Conservation (phyloP, 1,284 basidiomycete species). For the Ustilago sp. region DNA sequence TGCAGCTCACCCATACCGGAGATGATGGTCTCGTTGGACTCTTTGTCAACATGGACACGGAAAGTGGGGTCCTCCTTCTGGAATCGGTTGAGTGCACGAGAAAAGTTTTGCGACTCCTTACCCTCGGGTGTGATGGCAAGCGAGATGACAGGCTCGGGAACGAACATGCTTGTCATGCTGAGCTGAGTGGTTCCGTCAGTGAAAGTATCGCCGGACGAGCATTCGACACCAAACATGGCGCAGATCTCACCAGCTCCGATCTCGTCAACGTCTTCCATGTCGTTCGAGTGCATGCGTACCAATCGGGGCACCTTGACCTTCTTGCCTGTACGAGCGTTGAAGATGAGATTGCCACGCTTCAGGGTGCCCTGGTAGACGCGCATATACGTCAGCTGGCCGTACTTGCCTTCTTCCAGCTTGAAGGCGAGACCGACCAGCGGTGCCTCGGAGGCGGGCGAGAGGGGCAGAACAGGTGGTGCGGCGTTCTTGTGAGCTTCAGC, state of each 20-base stretch:
- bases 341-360: conserved; percentile 86
- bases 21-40: conserved; percentile 99
- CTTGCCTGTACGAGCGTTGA: conserved; percentile 94
- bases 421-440: conserved; percentile 95
- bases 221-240: conserved; percentile 99
- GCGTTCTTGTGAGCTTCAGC: conserved; percentile 57
- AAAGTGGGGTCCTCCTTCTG: conserved; percentile 99
- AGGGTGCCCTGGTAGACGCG: conserved; percentile 97
- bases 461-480: conserved; percentile 54
- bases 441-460: conserved; percentile 73
- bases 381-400: conserved; percentile 98
- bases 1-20: conserved; percentile 99
- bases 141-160: conserved; percentile 98
- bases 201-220: conserved; percentile 97
- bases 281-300: conserved; percentile 97
- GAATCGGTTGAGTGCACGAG: conserved; percentile 95
- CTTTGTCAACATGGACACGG: conserved; percentile 92
- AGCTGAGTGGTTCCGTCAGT: conserved; percentile 73
- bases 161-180: conserved; percentile 90
- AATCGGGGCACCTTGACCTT: conserved; percentile 97
- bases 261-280: conserved; percentile 97
- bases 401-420: conserved; percentile 97
- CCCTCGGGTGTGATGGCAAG: conserved; percentile 92
- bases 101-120: conserved; percentile 86
- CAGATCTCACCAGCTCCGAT: conserved; percentile 99